A percentile compares a stretch with the other conserved stretches of the same genome.
Evolutionary conservation across 2,329 filamentous ascomycete genomes (phyloP).

Genomic region (Aspergillus texensis): DNA sequence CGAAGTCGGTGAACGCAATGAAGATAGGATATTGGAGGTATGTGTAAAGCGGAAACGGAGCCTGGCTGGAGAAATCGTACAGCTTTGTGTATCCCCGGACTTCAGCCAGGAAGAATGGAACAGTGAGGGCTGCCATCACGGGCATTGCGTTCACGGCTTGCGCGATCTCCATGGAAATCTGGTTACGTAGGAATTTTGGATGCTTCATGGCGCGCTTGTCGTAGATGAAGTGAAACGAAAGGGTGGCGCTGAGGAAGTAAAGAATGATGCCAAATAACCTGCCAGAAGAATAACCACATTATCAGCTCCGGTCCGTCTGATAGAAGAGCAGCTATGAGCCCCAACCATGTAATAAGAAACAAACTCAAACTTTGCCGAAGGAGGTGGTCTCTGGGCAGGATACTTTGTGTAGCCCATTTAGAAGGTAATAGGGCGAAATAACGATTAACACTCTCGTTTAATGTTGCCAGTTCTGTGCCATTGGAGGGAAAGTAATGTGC

Average conservation of each 20-base stretch:
- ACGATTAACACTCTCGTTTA: slow-evolving; percentile 12
- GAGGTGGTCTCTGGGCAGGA: slow-evolving; percentile 7
- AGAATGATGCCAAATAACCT: slow-evolving; percentile 13
- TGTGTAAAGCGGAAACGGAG: slow-evolving; percentile 75
- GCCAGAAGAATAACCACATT: not conserved
- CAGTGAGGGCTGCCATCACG: slow-evolving; percentile 77
- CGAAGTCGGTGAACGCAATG: slow-evolving; percentile 81
- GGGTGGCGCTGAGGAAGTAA: slow-evolving; percentile 11
- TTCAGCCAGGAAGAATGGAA: slow-evolving; percentile 78
- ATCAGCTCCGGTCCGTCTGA: not conserved
- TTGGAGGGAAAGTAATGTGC: not conserved
- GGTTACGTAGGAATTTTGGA: slow-evolving; percentile 91
- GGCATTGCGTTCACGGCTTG: slow-evolving; percentile 77
- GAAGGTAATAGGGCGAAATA: slow-evolving; percentile 11
- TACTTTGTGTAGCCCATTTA: slow-evolving; percentile 10
- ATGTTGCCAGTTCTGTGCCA: not conserved
- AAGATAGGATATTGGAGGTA: slow-evolving; percentile 83
- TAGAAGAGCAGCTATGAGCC: not conserved
- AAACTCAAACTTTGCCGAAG: slow-evolving; percentile 14
- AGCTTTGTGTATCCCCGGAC: slow-evolving; percentile 82
- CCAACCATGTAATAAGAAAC: slow-evolving; percentile 13
- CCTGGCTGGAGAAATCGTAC: slow-evolving; percentile 74
- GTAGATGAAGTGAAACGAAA: slow-evolving; percentile 66
- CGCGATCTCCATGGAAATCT: slow-evolving; percentile 79
- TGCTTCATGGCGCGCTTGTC: slow-evolving; percentile 86